A percentile compares a stretch with the other conserved stretches of the same genome.
These are phyloP conservation scores for Hypoxylon sp. DNA, from an alignment of 2,329 filamentous ascomycete species.

Conservation along the genomic window DNA sequence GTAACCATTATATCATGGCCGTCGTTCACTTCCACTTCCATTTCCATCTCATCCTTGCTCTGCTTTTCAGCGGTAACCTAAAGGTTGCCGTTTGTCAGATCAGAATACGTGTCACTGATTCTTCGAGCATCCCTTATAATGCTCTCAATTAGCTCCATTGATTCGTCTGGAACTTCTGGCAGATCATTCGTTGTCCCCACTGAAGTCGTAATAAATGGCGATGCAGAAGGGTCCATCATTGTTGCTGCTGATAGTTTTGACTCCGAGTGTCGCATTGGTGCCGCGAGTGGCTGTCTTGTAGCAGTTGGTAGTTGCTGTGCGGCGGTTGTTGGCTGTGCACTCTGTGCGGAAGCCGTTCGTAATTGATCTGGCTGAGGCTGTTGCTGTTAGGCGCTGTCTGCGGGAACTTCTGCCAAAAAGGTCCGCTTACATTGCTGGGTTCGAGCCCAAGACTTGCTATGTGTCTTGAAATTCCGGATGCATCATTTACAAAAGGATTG, in stretches of 20 bases:
- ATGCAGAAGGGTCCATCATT: conserved; percentile 14
- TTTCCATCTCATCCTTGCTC: conserved; percentile 5
- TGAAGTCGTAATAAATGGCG: conserved; percentile 7
- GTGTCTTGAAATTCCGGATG: conserved; percentile 38
- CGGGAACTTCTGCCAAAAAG: conserved; percentile 49
- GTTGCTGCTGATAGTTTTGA: conserved; percentile 25
- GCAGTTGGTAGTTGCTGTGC: conserved; percentile 11
- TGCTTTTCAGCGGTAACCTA: conserved; percentile 2
- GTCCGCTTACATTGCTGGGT: conserved; percentile 53
- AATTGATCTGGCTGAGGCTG: conserved; percentile 46
- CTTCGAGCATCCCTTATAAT: conserved; percentile 53
- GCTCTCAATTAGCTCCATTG: conserved; percentile 53
- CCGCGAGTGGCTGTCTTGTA: not conserved
- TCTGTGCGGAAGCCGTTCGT: conserved; percentile 40
- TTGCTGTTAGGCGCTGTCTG: conserved; percentile 54
- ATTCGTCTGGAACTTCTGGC: conserved; percentile 53
- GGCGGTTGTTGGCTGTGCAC: conserved; percentile 18
- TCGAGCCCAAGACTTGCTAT: conserved; percentile 44
- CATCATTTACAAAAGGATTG: conserved; percentile 21
- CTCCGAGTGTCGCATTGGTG: conserved; percentile 23
- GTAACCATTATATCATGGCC: conserved; percentile 24
- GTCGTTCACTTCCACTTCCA: conserved; percentile 23
- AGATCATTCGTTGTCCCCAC: conserved; percentile 42
- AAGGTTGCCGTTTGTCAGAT: conserved; percentile 2
- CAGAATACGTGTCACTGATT: conserved; percentile 45